Evolutionary conservation across 192 early-diverging fungal genomes (phyloP), one percentile per base, ranked within the genome.

Genomic region (Dispira simplex): DNA sequence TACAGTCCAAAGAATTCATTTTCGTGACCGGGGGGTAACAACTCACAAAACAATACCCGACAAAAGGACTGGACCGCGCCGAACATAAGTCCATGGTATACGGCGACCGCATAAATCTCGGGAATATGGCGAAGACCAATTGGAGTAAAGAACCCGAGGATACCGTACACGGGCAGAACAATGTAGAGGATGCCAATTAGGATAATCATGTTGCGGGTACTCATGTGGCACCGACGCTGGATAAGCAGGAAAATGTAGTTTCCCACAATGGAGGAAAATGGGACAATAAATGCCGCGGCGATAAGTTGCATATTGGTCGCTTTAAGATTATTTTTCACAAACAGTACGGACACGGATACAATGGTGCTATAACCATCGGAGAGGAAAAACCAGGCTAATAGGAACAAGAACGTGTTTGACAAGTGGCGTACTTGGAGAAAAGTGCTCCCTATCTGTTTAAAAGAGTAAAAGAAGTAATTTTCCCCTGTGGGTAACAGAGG

Each of bases 1-100:
- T 82, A 90, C 9, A 90, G 63, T 21, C 76, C 76, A 64, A 87
- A 90, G 73, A 90, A 87, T 67, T 85, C 71, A 13, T 81, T 73
- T 55, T 87, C 88, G 44, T 73, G 75, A 23, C 85, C 86, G 28
- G 73, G 75, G 0, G 88, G 88, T 0, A 81, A 58, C 62, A 90
- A 67, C 48, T 84, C 79, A 3, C 79, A 76, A 60, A 83, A 85
- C 64, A 88, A 57, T 27, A 78, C 80, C 14, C 84, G 76, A 46
- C 78, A 82, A 65, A 77, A 81, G 25, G 70, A 70, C 64, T 76
- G 75, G 27, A 76, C 70, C 25, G 81, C 74, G 23, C 84, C 88
- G 28, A 82, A 65, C 58, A 86, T 71, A 11, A 90, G 64, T 4
- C 88, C 88, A 39, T 79, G 80, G 60, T 77, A 82, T 16, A 77